A percentile compares a stretch with the other conserved stretches of the same genome.
Evolutionary conservation across 164 flowering plant species (phyloP).

Genomic region (Annona squamosa): DNA sequence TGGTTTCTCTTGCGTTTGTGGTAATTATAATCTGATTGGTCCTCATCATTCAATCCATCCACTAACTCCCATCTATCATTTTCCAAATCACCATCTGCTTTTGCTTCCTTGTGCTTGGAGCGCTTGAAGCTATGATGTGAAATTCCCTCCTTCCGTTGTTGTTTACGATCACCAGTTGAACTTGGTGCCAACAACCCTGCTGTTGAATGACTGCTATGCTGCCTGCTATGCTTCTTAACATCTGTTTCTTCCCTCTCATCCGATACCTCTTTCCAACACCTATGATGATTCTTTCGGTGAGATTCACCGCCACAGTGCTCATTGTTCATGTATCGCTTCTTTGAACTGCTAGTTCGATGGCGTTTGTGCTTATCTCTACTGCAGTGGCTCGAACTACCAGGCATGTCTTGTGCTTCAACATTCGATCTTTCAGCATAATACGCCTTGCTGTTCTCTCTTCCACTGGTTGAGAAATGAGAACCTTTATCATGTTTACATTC

Average conservation of each 20-base stretch:
- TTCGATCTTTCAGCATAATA: constrained; percentile 29
- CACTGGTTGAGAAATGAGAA: constrained; percentile 22
- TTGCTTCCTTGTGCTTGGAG: constrained; percentile 25
- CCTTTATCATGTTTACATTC: constrained; percentile 24
- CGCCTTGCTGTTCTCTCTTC: constrained; percentile 25
- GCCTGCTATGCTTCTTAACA: constrained; percentile 19
- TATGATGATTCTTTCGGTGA: constrained; percentile 22
- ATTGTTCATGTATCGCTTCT: constrained; percentile 20
- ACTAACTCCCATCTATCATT: constrained; percentile 46
- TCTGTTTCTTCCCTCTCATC: constrained; percentile 24
- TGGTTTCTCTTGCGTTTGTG: constrained; percentile 35
- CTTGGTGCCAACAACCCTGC: constrained; percentile 25
- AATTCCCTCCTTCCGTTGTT: constrained; percentile 23
- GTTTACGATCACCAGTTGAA: constrained; percentile 20
- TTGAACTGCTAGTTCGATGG: constrained; percentile 20
- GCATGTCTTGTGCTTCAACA: constrained; percentile 31
- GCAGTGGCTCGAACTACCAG: constrained; percentile 24
- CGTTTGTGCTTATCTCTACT: constrained; percentile 31
- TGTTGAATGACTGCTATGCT: constrained; percentile 22
- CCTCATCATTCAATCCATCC: constrained; percentile 26
- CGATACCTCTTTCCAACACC: constrained; percentile 14
- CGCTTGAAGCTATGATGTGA: constrained; percentile 27
- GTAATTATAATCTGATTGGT: constrained; percentile 22
- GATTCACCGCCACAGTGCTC: constrained; percentile 28
- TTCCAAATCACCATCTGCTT: constrained; percentile 13